A percentile compares a stretch with the other conserved stretches of the same genome.
Evolutionary conservation across 1,284 basidiomycete species (phyloP).

Genomic region (Malassezia caprae): DNA sequence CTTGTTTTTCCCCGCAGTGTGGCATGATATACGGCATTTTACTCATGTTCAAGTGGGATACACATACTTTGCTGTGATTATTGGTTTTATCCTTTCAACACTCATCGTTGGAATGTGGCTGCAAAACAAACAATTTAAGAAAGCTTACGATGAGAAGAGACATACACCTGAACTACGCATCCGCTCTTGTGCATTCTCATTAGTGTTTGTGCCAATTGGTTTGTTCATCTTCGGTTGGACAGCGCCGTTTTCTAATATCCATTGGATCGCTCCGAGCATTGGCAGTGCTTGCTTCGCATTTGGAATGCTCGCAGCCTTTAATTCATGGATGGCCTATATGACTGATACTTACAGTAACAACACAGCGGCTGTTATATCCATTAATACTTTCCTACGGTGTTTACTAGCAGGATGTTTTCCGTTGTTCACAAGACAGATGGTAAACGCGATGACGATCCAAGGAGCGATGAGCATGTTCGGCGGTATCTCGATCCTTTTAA

Average conservation of each 20-base stretch:
- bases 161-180: conserved; percentile 19
- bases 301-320: conserved; percentile 21
- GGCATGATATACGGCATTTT: conserved; percentile 14
- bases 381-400: conserved; percentile 16
- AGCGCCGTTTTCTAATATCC: conserved; percentile 14
- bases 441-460: conserved; percentile 20
- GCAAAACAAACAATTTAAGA: conserved; percentile 7
- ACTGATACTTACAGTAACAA: conserved; percentile 18
- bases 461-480: conserved; percentile 20
- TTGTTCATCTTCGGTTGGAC: conserved; percentile 26
- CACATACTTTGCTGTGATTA: conserved; percentile 15
- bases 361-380: conserved; percentile 16
- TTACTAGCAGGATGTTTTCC: conserved; percentile 21
- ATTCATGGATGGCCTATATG: conserved; percentile 20
- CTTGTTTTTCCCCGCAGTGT: conserved; percentile 19
- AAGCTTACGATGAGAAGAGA: conserved; percentile 7
- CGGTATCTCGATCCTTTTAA: conserved; percentile 17
- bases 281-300: conserved; percentile 15
- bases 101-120: conserved; percentile 12
- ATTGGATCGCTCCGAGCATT: conserved; percentile 20
- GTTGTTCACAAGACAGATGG: conserved; percentile 20
- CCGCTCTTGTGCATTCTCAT: conserved; percentile 13
- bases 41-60: conserved; percentile 16
- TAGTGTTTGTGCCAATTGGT: conserved; percentile 19
- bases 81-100: conserved; percentile 11